A percentile compares a stretch with the other conserved stretches of the same genome.
Evolutionary conservation across 1,284 basidiomycete genomes (phyloP).

Genomic region (Psilocybe mexicana): DNA sequence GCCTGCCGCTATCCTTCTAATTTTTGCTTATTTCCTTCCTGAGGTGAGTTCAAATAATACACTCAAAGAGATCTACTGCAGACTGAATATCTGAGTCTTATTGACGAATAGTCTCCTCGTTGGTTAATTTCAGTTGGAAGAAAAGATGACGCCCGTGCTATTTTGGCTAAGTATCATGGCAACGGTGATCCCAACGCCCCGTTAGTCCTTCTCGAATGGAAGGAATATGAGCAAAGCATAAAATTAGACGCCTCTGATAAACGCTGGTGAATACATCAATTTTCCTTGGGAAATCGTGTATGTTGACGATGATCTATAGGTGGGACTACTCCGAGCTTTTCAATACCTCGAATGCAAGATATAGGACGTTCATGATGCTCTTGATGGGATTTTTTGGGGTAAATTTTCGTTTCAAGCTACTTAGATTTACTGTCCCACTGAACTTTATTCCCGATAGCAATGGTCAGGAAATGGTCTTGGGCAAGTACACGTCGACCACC

Average conservation of each 20-base stretch:
- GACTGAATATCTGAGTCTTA: background rate
- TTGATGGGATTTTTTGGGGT: slow-evolving; percentile 54
- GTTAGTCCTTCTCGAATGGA: slow-evolving; percentile 53
- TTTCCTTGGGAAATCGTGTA: background rate
- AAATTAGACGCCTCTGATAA: slow-evolving; percentile 59
- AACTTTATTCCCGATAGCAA: slow-evolving; percentile 34
- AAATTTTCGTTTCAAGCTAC: slow-evolving; percentile 7
- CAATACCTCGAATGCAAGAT: slow-evolving; percentile 46
- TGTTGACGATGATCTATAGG: slow-evolving; percentile 23
- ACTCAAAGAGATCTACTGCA: too few species aligned
- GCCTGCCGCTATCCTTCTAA: slow-evolving; percentile 45
- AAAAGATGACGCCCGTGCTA: slow-evolving; percentile 45
- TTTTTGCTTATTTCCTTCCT: slow-evolving; percentile 46
- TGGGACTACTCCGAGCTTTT: slow-evolving; percentile 54
- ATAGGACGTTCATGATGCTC: slow-evolving; percentile 48
- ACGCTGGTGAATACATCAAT: slow-evolving; percentile 40
- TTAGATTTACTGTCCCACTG: background rate
- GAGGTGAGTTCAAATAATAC: too few species aligned
- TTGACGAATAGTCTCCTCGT: slow-evolving; percentile 43
- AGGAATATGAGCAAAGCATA: slow-evolving; percentile 57
- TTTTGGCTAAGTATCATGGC: slow-evolving; percentile 58
- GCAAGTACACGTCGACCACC: slow-evolving; percentile 26
- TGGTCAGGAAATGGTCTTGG: slow-evolving; percentile 51
- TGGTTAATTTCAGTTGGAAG: slow-evolving; percentile 57
- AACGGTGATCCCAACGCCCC: slow-evolving; percentile 47